These are phyloP conservation scores for Sporothrix phasma DNA, from an alignment of 2,329 filamentous ascomycete genomes.

Conservation along the genomic window DNA sequence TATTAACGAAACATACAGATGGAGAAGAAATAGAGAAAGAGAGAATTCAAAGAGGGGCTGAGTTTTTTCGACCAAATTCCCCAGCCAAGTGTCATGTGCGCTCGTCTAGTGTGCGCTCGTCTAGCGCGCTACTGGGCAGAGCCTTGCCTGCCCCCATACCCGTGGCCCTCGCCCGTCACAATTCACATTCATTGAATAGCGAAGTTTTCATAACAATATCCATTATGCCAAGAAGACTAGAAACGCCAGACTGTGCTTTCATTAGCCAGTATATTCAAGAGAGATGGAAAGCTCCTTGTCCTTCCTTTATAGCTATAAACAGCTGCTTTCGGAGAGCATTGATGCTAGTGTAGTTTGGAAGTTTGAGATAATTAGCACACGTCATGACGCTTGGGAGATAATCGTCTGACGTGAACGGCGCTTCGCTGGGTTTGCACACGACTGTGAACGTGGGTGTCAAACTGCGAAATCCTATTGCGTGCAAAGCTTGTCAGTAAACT, in stretches of 20 bases:
- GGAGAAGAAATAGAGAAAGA: no score
- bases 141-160: no score
- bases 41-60: no score
- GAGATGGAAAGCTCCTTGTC: constrained; percentile 94
- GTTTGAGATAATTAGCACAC: constrained; percentile 96
- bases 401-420: constrained; percentile 87
- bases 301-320: constrained; percentile 80
- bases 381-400: constrained; percentile 99
- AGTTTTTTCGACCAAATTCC: no score
- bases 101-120: no score
- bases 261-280: constrained; percentile 42
- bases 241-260: neutral
- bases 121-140: no score
- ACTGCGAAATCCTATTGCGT: constrained; percentile 74
- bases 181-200: no score
- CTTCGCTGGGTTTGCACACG: constrained; percentile 96
- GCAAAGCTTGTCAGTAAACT: constrained; percentile 24
- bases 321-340: constrained; percentile 70
- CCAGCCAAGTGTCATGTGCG: no score
- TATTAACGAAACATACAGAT: no score
- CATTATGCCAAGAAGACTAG: no score
- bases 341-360: constrained; percentile 82
- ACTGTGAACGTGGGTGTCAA: constrained; percentile 98
- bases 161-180: no score
- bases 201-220: no score